phyloP scores from a whole-genome alignment of 148 eudicot genomes.

The Rhododendron simsii region DNA sequence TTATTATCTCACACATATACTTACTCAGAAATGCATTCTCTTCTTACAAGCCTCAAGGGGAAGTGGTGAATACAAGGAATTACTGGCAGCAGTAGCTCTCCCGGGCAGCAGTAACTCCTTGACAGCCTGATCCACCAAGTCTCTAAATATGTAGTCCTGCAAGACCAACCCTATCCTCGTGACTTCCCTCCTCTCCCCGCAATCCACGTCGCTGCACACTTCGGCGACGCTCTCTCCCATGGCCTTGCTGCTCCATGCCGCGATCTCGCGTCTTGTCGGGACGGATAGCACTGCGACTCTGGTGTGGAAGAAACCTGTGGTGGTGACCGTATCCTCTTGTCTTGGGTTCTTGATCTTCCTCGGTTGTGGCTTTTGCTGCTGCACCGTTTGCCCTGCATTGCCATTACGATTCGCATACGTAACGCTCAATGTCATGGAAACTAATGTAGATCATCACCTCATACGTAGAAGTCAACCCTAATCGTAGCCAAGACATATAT shows the following conservation, averaged over 20 bases:
- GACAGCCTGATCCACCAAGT: constrained; percentile 51
- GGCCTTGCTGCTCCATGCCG: constrained; percentile 24
- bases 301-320: constrained; percentile 5
- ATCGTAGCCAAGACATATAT: too few relatives aligned
- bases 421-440: background rate
- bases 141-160: constrained; percentile 48
- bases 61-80: background rate
- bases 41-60: constrained; percentile 50
- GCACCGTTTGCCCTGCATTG: constrained; percentile 9
- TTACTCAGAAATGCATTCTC: constrained; percentile 35
- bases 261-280: background rate
- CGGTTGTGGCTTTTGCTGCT: constrained; percentile 16
- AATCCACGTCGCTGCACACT: constrained; percentile 50
- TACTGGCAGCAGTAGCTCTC: background rate
- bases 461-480: too few relatives aligned
- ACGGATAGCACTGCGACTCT: background rate
- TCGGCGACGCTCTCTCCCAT: constrained; percentile 46
- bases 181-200: constrained; percentile 47
- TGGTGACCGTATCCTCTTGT: constrained; percentile 16
- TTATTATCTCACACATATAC: background rate
- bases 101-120: constrained; percentile 22
- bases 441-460: background rate
- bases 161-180: constrained; percentile 43
- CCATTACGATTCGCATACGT: background rate
- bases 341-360: constrained; percentile 27